Base-by-base conservation (phyloP, 2,329 filamentous ascomycete species). In the Ceratocystis eucalypticola region DNA sequence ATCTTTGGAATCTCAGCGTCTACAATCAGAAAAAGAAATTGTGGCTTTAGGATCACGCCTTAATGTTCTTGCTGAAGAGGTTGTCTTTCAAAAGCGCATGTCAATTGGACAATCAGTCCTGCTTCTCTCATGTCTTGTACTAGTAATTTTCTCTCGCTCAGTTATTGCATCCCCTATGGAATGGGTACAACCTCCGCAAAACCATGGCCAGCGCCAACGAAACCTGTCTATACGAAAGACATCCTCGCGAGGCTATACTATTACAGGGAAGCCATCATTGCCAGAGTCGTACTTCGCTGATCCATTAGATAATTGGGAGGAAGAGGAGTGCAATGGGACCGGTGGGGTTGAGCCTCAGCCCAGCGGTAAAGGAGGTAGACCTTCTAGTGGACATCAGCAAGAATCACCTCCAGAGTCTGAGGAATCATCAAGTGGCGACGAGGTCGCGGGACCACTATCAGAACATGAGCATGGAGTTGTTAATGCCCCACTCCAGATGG, bases 41-140 rank as follows among this genome's bases (percentile, higher is more conserved):
- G 80, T 91, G 53, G 92, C 92, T 2, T 81, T 97, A 65, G 89
- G 87, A 71, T 79, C 85, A 7, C 84, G 94, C 28, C 82, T 99
- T 50, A 92, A 89, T 67, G 81, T 97, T 41, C 82, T 99, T 10
- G 93, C 93, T n/a, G 93, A 97, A 72, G 94, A 99, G 75, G 84
- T 97, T 28, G 83, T 87, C 45, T 88, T 88, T 70, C 86, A 88
- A 76, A 96, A 96, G 76, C 84, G 93, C 68, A 95, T 97, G 85
- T 89, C 89, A 3, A 94, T 97, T 67, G 84, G 96, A 44, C 94
- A 97, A 75, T 91, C 89, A 59, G 84, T 95, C 4, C 81, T 99
- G 7, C 82, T 97, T 5, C 82, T 97, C 0, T 85, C 93, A 59
- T 96, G 91, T 71, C 83, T 99, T 8, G 86, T 89, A 0, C 81